phyloP scores from a whole-genome alignment of 192 early-diverging fungal species.

The Piromyces sp. region DNA sequence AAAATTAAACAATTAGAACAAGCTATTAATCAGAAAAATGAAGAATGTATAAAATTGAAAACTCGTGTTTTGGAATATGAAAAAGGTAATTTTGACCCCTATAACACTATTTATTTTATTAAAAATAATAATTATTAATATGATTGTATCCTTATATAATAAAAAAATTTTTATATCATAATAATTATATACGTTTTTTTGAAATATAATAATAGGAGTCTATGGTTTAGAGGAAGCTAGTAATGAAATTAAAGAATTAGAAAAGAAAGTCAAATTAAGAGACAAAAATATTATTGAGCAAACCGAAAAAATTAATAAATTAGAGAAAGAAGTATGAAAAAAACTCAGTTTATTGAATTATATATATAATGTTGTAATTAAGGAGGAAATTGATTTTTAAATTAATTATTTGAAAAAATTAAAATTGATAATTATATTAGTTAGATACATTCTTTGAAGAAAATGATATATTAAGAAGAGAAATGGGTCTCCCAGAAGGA shows the following conservation, averaged over 20 bases:
- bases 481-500: constrained; percentile 7
- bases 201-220: constrained; percentile 4
- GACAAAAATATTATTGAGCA: constrained; percentile 19
- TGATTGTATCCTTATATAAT: too few relatives aligned
- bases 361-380: too few relatives aligned
- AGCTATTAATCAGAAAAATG: constrained; percentile 21
- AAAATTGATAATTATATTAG: background rate
- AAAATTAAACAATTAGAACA: constrained; percentile 10
- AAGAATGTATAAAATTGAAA: constrained; percentile 15
- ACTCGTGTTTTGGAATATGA: constrained; percentile 20
- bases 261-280: constrained; percentile 11
- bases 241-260: constrained; percentile 23
- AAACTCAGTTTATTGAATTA: too few relatives aligned
- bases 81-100: too few relatives aligned
- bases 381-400: too few relatives aligned
- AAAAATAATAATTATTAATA: too few relatives aligned
- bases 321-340: constrained; percentile 14
- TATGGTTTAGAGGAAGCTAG: constrained; percentile 28
- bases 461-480: constrained; percentile 15
- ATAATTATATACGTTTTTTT: too few relatives aligned
- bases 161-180: too few relatives aligned
- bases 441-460: constrained; percentile 22
- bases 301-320: constrained; percentile 18
- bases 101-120: too few relatives aligned
- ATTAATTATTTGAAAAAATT: too few relatives aligned